A percentile compares a stretch with the other conserved stretches of the same genome.
Evolutionary conservation across 495 filamentous ascomycete genomes (phyloP).

Genomic region (Penicillium maclennaniae): DNA sequence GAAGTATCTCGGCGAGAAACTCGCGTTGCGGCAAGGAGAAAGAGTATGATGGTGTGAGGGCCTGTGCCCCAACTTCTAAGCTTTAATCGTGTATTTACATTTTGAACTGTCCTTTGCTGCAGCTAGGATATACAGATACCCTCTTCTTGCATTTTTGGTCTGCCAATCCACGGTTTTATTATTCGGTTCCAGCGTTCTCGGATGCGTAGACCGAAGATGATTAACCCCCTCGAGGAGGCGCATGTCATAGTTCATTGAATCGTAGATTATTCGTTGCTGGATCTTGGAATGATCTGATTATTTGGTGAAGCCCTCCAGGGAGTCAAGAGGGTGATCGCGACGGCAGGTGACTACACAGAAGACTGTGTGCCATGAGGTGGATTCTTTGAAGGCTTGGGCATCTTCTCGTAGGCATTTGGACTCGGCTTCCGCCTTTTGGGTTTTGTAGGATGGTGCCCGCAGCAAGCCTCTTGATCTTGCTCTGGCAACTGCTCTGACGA

Average conservation of each 20-base stretch:
- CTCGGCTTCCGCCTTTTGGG: conserved; percentile 59
- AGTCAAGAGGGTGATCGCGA: neutral
- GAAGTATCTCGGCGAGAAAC: conserved; percentile 25
- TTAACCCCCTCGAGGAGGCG: neutral
- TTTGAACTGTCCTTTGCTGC: conserved; percentile 5
- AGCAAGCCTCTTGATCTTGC: conserved; percentile 22
- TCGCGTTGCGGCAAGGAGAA: conserved; percentile 40
- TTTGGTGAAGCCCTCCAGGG: too few relatives aligned
- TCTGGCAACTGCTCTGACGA: conserved; percentile 12
- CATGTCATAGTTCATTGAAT: neutral
- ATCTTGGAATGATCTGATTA: neutral
- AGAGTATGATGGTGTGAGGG: conserved; percentile 51
- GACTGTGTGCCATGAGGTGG: conserved; percentile 8
- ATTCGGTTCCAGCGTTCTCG: neutral
- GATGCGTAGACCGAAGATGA: neutral
- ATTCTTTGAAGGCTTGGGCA: conserved; percentile 55
- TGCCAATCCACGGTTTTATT: conserved; percentile 3
- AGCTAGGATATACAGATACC: conserved; percentile 26
- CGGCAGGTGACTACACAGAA: neutral
- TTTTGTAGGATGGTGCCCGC: conserved; percentile 32
- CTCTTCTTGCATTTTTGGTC: conserved; percentile 3
- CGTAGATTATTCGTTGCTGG: neutral
- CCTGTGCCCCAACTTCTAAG: neutral
- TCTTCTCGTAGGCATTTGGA: conserved; percentile 94
- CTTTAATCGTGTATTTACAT: conserved; percentile 9